Evolutionary conservation across 2,329 filamentous ascomycete genomes (phyloP), one percentile per base, ranked within the genome.

Genomic region (Stenocarpella maydis): DNA sequence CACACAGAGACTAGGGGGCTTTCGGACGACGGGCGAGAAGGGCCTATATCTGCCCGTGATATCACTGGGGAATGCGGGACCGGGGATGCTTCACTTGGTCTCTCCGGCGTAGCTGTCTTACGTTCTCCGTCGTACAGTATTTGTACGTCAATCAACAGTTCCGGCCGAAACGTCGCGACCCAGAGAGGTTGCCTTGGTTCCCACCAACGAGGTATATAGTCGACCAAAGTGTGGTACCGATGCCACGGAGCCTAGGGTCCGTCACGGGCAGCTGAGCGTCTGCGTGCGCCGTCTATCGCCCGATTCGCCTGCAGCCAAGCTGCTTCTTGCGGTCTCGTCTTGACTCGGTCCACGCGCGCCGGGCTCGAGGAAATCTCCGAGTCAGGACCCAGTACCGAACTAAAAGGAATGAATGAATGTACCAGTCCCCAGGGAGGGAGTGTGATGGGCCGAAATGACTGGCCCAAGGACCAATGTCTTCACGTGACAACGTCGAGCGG

Each of bases 11-110:
- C 58, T 43, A 37, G 31, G 41, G 55, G 55, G 41, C 6, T 61
- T 60, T 34, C 55, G 55, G 55, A 45, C 55, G 26, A 61, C 15
- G 55, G 26, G 14, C 24, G 55, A 61, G 26, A 31, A 43, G 41
- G 19, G 28, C 28, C 41, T 61, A 61, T 47, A 34, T n/a, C 17
- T 61, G 39, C 55, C 39, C 39, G 10, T 37, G 31, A 12, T 24
- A 54, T 37, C 52, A 54, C 52, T 12, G 26, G 19, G 39, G 17
- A 26, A 61, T 28, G 28, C 24, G 34, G 53, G 53, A 55, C 39
- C 28, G 39, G 54, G 21, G 54, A 43, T 39, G 41, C 26, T 61
- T 28, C 21, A 21, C 41, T 61, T 61, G 19, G 12, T 47, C 19
- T 31, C 55, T 19, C 28, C 24, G n/a, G 14, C 37, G 9, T 24